Conservation (phyloP, 768 basidiomycete genomes). For the Tylopilus sp. region DNA sequence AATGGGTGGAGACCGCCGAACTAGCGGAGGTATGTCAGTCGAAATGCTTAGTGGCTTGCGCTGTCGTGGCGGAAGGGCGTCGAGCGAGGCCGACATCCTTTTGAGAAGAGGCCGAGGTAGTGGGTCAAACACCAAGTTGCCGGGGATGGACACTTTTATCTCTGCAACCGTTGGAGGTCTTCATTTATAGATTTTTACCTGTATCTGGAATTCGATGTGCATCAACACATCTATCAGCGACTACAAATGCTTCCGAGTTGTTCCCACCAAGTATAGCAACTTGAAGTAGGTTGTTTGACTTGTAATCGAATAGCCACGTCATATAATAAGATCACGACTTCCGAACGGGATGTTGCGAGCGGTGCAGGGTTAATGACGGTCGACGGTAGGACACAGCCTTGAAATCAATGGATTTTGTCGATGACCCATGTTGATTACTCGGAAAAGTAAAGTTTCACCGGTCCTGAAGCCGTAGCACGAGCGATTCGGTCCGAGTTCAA, state of each 20-base stretch:
- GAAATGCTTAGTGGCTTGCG: slow-evolving; percentile 26
- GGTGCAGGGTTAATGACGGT: not conserved
- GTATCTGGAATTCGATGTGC: slow-evolving; percentile 2
- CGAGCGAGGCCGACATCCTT: slow-evolving; percentile 12
- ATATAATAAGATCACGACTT: not conserved
- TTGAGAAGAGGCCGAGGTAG: not conserved
- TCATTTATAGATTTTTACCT: not conserved
- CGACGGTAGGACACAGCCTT: not conserved
- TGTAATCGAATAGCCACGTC: not conserved
- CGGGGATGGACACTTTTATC: slow-evolving; percentile 7
- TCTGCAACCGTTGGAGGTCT: not conserved
- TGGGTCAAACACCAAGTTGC: not conserved
- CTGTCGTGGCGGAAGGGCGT: not conserved
- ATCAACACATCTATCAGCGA: slow-evolving; percentile 9
- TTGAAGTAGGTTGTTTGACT: not conserved
- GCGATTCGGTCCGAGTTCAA: not conserved
- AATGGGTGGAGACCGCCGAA: slow-evolving; percentile 32
- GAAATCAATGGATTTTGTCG: not conserved
- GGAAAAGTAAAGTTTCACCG: not conserved
- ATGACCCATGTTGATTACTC: not conserved
- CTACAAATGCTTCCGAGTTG: not conserved
- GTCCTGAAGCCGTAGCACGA: not conserved
- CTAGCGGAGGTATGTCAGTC: slow-evolving; percentile 35
- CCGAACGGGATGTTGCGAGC: not conserved
- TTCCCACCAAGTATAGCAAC: not conserved